Evolutionary conservation across 164 flowering plant genomes (phyloP).

Genomic region (Santalum album): DNA sequence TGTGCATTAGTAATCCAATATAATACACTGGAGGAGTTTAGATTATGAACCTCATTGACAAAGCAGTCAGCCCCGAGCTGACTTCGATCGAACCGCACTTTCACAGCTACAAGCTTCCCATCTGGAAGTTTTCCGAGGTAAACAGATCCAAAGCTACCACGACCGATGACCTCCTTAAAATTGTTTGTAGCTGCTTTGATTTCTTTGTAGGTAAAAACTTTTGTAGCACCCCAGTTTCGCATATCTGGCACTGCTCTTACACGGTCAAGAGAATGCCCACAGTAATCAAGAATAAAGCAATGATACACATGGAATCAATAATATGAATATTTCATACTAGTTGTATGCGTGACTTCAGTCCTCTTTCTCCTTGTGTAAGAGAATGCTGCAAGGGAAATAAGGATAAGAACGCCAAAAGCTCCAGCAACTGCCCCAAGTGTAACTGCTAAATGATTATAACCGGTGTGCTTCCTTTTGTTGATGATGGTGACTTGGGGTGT

Average conservation of each 20-base stretch:
- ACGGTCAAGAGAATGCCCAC: neutral
- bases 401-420: slow-evolving; percentile 27
- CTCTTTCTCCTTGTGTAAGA: slow-evolving; percentile 30
- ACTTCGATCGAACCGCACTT: slow-evolving; percentile 66
- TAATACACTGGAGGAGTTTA: neutral
- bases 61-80: slow-evolving; percentile 83
- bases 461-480: slow-evolving; percentile 25
- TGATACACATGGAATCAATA: neutral
- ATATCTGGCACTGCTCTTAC: slow-evolving; percentile 34
- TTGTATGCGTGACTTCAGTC: slow-evolving; percentile 20
- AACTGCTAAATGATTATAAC: slow-evolving; percentile 25
- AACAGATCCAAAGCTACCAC: slow-evolving; percentile 86
- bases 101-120: slow-evolving; percentile 76
- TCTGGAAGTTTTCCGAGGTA: slow-evolving; percentile 69
- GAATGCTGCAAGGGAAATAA: slow-evolving; percentile 26
- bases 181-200: slow-evolving; percentile 69
- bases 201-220: slow-evolving; percentile 61
- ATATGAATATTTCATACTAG: slow-evolving; percentile 27
- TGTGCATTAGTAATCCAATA: too few relatives aligned
- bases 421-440: slow-evolving; percentile 43
- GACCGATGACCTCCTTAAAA: slow-evolving; percentile 72
- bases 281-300: neutral
- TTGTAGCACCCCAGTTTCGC: slow-evolving; percentile 59
- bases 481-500: slow-evolving; percentile 63
- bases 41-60: slow-evolving; percentile 61